Percentiles rank a stretch among this genome's conserved stretches.
Evolutionary conservation across 495 filamentous ascomycete species (phyloP).

Genomic region (Platismatia glauca): DNA sequence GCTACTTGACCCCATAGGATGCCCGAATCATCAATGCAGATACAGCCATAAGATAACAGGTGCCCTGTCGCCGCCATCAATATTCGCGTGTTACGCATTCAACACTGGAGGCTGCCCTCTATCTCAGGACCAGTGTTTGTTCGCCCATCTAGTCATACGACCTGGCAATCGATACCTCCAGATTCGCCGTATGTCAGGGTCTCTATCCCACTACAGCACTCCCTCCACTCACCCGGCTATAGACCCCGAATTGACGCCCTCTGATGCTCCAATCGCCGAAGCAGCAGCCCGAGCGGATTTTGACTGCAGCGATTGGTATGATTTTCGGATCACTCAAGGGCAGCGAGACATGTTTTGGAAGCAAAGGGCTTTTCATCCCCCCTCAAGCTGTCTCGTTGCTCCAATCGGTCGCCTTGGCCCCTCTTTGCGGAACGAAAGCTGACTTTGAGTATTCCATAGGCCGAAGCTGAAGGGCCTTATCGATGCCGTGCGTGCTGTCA

Average conservation of each 20-base stretch:
- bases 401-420: neutral
- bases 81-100: slow-evolving; percentile 15
- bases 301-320: slow-evolving; percentile 19
- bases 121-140: slow-evolving; percentile 13
- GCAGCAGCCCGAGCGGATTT: slow-evolving; percentile 21
- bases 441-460: neutral
- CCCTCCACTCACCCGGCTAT: neutral
- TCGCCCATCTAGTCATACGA: slow-evolving; percentile 7
- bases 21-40: slow-evolving; percentile 10
- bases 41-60: slow-evolving; percentile 13
- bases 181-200: slow-evolving; percentile 6
- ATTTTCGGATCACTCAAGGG: neutral
- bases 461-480: slow-evolving; percentile 12
- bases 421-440: neutral
- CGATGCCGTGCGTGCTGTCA: slow-evolving; percentile 6
- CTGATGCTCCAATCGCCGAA: slow-evolving; percentile 18
- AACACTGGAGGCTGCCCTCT: slow-evolving; percentile 10
- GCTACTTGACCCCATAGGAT: slow-evolving; percentile 17
- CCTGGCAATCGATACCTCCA: neutral
- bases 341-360: neutral
- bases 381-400: neutral
- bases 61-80: slow-evolving; percentile 13
- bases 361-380: neutral
- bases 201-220: neutral
- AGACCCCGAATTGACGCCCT: slow-evolving; percentile 12